These are phyloP conservation scores for Aspergillus phoenicis DNA, from an alignment of 2,329 filamentous ascomycete species.

Conservation along the genomic window DNA sequence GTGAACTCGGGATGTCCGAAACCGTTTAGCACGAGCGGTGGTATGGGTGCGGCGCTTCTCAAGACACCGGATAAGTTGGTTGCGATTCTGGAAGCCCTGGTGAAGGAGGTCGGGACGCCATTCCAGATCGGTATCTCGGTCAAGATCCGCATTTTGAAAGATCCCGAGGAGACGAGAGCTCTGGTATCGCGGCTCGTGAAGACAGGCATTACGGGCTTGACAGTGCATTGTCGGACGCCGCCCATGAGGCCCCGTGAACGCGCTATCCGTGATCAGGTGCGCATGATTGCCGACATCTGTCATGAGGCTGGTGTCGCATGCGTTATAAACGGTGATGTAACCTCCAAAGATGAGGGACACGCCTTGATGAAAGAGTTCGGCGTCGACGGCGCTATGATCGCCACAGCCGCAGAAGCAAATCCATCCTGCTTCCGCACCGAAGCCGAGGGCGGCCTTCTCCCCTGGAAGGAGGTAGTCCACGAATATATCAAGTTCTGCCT, in stretches of 20 bases:
- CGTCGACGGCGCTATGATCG: constrained; percentile 97
- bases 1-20: constrained; percentile 99
- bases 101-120: constrained; percentile 72
- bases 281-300: constrained; percentile 81
- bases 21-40: constrained; percentile 87
- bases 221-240: constrained; percentile 92
- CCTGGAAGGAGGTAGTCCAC: constrained; percentile 76
- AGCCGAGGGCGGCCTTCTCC: constrained; percentile 68
- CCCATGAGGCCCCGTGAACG: constrained; percentile 90
- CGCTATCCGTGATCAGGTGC: constrained; percentile 81
- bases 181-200: constrained; percentile 77
- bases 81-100: constrained; percentile 79
- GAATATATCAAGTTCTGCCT: constrained; percentile 74
- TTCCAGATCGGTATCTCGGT: constrained; percentile 93
- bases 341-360: constrained; percentile 70
- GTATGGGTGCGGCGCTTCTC: constrained; percentile 93
- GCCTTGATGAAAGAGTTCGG: constrained; percentile 74
- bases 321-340: constrained; percentile 93
- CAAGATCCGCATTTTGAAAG: constrained; percentile 88
- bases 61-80: constrained; percentile 81
- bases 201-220: constrained; percentile 90
- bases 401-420: constrained; percentile 87
- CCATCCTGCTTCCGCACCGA: constrained; percentile 78
- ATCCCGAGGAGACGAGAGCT: constrained; percentile 70
- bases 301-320: constrained; percentile 85